Evolutionary conservation across 306 rosid species (phyloP).

Genomic region (Inga laurina): DNA sequence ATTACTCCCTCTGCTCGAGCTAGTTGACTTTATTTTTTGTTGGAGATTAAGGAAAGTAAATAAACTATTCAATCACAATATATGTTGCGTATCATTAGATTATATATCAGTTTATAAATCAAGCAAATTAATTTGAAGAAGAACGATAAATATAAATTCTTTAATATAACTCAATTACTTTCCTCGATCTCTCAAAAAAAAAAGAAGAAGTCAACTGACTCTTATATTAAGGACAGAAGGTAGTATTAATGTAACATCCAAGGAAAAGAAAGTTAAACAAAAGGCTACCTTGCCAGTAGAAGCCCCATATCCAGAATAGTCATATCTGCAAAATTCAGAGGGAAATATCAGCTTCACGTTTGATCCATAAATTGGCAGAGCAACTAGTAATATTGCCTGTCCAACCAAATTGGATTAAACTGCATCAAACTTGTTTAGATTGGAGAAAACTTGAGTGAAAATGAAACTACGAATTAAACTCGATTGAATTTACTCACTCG

Average conservation of each 20-base stretch:
- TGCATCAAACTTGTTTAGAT: background rate
- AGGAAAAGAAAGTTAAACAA: slow-evolving; percentile 5
- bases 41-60: too few species aligned
- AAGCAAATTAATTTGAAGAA: too few species aligned
- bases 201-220: too few species aligned
- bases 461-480: slow-evolving; percentile 1
- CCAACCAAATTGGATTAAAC: background rate
- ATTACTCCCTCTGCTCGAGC: too few species aligned
- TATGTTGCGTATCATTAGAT: too few species aligned
- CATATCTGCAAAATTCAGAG: slow-evolving; percentile 70
- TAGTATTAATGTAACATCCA: slow-evolving; percentile 12
- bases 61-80: too few species aligned
- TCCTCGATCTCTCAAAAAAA: too few species aligned
- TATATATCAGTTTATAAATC: too few species aligned
- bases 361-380: slow-evolving; percentile 11
- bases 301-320: slow-evolving; percentile 98
- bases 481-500: background rate
- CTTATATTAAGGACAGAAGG: too few species aligned
- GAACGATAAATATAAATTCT: too few species aligned
- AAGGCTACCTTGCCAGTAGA: slow-evolving; percentile 88
- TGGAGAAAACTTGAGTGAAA: background rate
- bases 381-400: background rate
- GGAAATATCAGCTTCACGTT: slow-evolving; percentile 26
- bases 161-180: too few species aligned
- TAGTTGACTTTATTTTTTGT: too few species aligned